Evolutionary conservation across 495 filamentous ascomycete species (phyloP).

Genomic region (Lasiosphaeria ovina): DNA sequence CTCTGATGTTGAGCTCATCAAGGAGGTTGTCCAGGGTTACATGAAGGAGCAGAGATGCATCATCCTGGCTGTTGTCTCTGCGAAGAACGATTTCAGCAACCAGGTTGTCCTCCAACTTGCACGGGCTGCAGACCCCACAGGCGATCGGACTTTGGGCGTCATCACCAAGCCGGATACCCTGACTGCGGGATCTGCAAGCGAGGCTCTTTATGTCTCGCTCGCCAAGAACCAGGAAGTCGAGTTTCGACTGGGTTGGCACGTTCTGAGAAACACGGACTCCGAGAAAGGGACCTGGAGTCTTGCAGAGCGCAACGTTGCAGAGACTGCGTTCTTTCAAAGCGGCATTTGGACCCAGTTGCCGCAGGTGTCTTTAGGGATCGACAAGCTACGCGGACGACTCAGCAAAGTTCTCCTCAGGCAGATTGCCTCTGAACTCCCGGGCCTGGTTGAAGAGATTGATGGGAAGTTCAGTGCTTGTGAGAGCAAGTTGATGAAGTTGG

Average conservation of each 20-base stretch:
- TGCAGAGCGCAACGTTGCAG: slow-evolving; percentile 38
- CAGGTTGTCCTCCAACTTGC: slow-evolving; percentile 70
- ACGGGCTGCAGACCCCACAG: slow-evolving; percentile 68
- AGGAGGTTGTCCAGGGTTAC: slow-evolving; percentile 55
- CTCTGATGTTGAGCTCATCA: slow-evolving; percentile 52
- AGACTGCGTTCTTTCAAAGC: slow-evolving; percentile 42
- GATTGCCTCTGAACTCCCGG: slow-evolving; percentile 57
- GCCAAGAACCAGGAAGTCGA: slow-evolving; percentile 59
- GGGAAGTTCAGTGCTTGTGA: slow-evolving; percentile 33
- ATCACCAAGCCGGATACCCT: slow-evolving; percentile 80
- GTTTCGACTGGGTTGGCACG: slow-evolving; percentile 71
- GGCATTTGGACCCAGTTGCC: slow-evolving; percentile 42
- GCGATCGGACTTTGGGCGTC: slow-evolving; percentile 76
- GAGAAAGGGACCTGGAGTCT: slow-evolving; percentile 40
- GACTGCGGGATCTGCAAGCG: slow-evolving; percentile 43
- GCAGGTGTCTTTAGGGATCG: slow-evolving; percentile 43
- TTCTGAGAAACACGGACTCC: slow-evolving; percentile 61
- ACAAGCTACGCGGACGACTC: slow-evolving; percentile 47
- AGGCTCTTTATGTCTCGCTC: slow-evolving; percentile 52
- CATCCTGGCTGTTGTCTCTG: slow-evolving; percentile 64
- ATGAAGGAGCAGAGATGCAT: slow-evolving; percentile 60
- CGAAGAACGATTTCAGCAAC: slow-evolving; percentile 60
- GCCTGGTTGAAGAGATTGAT: slow-evolving; percentile 57
- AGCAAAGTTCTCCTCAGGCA: slow-evolving; percentile 57
- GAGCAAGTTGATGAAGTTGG: slow-evolving; percentile 44